These are phyloP conservation scores for Gloeophyllum trabeum DNA, from an alignment of 768 basidiomycete genomes.

Conservation along the genomic window DNA sequence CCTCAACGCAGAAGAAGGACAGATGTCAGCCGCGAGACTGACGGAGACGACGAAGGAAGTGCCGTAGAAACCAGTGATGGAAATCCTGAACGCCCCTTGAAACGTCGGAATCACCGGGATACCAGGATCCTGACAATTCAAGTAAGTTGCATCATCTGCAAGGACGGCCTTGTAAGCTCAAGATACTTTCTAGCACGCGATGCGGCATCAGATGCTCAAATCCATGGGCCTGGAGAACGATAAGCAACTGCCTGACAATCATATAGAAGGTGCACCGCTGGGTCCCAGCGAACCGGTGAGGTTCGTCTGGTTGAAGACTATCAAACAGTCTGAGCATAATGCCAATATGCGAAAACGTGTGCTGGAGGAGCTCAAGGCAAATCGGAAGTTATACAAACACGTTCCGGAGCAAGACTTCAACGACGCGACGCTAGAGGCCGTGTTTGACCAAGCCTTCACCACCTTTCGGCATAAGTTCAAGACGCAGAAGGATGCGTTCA, in stretches of 20 bases:
- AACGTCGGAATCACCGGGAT: conserved; percentile 51
- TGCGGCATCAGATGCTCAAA: conserved; percentile 53
- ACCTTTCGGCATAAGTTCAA: conserved; percentile 61
- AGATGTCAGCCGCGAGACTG: conserved; percentile 17
- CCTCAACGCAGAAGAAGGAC: conserved; percentile 5
- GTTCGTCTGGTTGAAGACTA: conserved; percentile 74
- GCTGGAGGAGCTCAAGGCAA: conserved; percentile 45
- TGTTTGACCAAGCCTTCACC: conserved; percentile 62
- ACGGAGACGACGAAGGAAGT: conserved; percentile 22
- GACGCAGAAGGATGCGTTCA: conserved; percentile 38
- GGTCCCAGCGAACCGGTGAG: conserved; percentile 45
- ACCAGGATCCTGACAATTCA: conserved; percentile 57
- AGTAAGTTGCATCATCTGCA: too few species aligned
- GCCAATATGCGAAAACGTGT: conserved; percentile 57
- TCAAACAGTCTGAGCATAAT: conserved; percentile 67
- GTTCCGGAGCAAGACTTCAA: conserved; percentile 57
- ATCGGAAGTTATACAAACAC: conserved; percentile 45
- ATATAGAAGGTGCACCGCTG: conserved; percentile 39
- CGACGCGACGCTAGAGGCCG: conserved; percentile 45
- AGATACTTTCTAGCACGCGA: conserved; percentile 40
- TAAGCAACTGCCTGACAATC: conserved; percentile 49
- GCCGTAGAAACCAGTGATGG: conserved; percentile 18
- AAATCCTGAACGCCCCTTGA: conserved; percentile 21
- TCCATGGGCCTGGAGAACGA: conserved; percentile 47
- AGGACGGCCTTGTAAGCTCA: too few species aligned